A percentile compares a stretch with the other conserved stretches of the same genome.
Evolutionary conservation across 139 green algal genomes (phyloP).

Genomic region (Bryopsis sp.): DNA sequence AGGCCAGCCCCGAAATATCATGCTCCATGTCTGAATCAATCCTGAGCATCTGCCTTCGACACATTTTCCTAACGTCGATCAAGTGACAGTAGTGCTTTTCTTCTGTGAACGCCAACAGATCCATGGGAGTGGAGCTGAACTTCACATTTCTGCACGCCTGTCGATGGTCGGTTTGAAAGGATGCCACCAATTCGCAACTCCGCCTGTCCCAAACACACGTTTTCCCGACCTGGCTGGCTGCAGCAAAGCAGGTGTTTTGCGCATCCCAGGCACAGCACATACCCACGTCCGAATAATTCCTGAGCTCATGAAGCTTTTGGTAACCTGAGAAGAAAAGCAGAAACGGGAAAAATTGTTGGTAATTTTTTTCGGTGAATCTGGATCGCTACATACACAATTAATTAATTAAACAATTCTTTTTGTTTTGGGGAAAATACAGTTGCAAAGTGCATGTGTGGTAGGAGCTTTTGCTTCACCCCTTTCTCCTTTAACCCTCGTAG

Average conservation of each 20-base stretch:
- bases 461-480: no score
- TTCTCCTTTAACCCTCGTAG: no score
- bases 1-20: conserved; percentile 15
- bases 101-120: conserved; percentile 44
- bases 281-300: conserved; percentile 37
- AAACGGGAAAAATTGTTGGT: no score
- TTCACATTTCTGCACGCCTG: conserved; percentile 40
- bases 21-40: neutral
- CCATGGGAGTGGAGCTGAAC: conserved; percentile 29
- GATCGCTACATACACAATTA: no score
- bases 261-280: conserved; percentile 61
- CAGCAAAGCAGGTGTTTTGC: conserved; percentile 31
- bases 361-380: no score
- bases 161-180: conserved; percentile 12
- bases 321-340: conserved; percentile 3
- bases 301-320: neutral
- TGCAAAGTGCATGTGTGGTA: no score
- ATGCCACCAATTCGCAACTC: conserved; percentile 16
- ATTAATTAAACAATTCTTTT: no score
- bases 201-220: conserved; percentile 42
- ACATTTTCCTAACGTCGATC: neutral
- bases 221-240: conserved; percentile 42
- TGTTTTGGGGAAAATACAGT: no score
- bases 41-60: neutral
- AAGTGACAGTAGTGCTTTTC: conserved; percentile 22